Evolutionary conservation across 2,329 filamentous ascomycete species (phyloP).

Genomic region (Boeremia exigua): DNA sequence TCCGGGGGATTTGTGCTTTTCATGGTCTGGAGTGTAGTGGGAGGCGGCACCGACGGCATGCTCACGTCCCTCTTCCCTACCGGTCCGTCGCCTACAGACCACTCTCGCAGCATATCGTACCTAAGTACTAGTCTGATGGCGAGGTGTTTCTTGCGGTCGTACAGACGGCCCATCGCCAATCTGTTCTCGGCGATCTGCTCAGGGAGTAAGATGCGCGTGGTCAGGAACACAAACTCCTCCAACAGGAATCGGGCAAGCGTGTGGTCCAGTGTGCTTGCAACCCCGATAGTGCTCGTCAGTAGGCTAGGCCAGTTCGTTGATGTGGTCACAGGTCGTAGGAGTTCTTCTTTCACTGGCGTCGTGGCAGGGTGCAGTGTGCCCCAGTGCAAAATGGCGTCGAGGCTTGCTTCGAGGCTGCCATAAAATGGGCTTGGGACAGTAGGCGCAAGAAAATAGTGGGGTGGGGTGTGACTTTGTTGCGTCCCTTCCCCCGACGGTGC

Average conservation of each 20-base stretch:
- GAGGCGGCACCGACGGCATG: conserved; percentile 12
- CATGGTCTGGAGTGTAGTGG: not conserved
- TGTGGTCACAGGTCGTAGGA: conserved; percentile 11
- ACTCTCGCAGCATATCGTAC: conserved; percentile 38
- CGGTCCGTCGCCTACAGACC: conserved; percentile 21
- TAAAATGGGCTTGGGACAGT: conserved; percentile 31
- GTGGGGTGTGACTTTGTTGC: conserved; percentile 6
- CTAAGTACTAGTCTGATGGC: conserved; percentile 28
- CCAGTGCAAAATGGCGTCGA: conserved; percentile 32
- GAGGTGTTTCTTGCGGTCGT: conserved; percentile 26
- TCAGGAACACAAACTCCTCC: conserved; percentile 29
- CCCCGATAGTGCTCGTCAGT: conserved; percentile 3
- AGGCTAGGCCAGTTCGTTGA: conserved; percentile 24
- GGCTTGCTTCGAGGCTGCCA: conserved; percentile 29
- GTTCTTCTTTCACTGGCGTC: conserved; percentile 2
- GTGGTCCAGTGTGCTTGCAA: not conserved
- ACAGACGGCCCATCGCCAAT: conserved; percentile 23
- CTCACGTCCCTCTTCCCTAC: conserved; percentile 14
- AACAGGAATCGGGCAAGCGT: conserved; percentile 9
- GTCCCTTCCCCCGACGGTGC: not conserved
- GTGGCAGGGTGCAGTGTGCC: not conserved
- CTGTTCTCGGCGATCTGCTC: conserved; percentile 36
- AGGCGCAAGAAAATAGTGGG: conserved; percentile 26
- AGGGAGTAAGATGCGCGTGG: conserved; percentile 34
- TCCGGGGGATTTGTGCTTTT: not conserved